phyloP scores from a whole-genome alignment of 768 basidiomycete species.

The Rhodotorula kratochvilovae region DNA sequence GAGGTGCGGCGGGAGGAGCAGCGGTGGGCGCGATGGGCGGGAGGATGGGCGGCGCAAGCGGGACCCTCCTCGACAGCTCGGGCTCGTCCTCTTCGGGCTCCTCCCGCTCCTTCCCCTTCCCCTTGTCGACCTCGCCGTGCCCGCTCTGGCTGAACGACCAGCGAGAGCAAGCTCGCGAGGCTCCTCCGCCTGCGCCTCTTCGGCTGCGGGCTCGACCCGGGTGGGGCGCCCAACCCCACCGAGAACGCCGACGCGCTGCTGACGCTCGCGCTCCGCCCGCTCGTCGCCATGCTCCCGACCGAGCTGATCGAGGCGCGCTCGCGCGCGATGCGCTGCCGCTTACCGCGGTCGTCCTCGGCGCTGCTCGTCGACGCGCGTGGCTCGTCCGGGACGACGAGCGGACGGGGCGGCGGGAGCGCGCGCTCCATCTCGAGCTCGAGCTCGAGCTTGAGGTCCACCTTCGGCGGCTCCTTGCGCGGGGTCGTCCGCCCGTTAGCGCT shows the following conservation, averaged over 20 bases:
- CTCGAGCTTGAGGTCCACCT: constrained; percentile 20
- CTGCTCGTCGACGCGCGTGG: not conserved
- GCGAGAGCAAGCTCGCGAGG: constrained; percentile 24
- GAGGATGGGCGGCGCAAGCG: not conserved
- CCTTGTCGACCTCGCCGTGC: not conserved
- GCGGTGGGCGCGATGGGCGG: not conserved
- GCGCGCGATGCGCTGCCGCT: not conserved
- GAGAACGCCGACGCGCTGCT: constrained; percentile 8
- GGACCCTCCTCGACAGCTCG: not conserved
- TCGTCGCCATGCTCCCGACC: constrained; percentile 2
- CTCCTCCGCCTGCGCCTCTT: constrained; percentile 22
- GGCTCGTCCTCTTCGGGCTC: not conserved
- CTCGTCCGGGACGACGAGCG: not conserved
- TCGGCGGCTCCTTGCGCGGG: constrained; percentile 29
- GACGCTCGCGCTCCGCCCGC: not conserved
- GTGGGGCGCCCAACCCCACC: not conserved
- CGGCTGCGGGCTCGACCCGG: not conserved
- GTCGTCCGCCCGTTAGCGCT: not conserved
- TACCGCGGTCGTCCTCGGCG: not conserved
- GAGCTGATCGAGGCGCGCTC: constrained; percentile 10
- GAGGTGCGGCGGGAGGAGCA: not conserved
- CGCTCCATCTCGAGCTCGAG: constrained; percentile 21
- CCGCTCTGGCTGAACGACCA: constrained; percentile 4
- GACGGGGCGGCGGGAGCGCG: constrained; percentile 6
- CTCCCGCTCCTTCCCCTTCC: not conserved